Evolutionary conservation across 345 rosid species (phyloP).

Genomic region (Eucalyptus pauciflora): DNA sequence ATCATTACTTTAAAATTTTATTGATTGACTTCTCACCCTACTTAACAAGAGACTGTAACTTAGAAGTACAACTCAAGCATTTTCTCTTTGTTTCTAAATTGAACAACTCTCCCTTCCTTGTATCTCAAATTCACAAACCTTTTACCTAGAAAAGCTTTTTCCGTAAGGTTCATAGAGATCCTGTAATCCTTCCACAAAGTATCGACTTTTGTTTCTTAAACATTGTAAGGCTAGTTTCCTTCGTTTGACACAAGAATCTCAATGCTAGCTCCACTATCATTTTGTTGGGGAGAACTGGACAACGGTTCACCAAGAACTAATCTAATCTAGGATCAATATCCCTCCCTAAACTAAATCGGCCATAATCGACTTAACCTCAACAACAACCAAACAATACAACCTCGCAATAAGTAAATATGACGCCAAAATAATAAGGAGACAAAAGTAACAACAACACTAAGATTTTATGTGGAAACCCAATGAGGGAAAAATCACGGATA

Average conservation of each 20-base stretch:
- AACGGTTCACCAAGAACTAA: neutral
- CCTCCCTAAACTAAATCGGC: no score
- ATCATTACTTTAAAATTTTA: neutral
- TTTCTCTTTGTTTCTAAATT: neutral
- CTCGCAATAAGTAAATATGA: neutral
- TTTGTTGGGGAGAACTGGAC: neutral
- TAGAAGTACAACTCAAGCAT: neutral
- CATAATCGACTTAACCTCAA: neutral
- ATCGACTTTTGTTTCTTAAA: neutral
- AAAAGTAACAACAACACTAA: neutral
- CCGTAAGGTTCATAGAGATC: neutral
- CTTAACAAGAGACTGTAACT: neutral
- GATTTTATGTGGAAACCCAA: fast-evolving
- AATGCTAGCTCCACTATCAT: neutral
- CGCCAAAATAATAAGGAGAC: neutral
- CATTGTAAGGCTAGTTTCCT: neutral
- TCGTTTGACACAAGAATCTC: neutral
- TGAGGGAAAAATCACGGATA: fast-evolving
- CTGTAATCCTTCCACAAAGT: neutral
- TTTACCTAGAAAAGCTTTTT: neutral
- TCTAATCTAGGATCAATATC: neutral
- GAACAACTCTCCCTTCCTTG: neutral
- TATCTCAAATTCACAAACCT: neutral
- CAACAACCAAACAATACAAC: neutral
- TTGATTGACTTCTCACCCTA: neutral